A percentile compares a stretch with the other conserved stretches of the same genome.
Conservation (phyloP, 805 yeast genomes). For the Pichia eremophila region DNA sequence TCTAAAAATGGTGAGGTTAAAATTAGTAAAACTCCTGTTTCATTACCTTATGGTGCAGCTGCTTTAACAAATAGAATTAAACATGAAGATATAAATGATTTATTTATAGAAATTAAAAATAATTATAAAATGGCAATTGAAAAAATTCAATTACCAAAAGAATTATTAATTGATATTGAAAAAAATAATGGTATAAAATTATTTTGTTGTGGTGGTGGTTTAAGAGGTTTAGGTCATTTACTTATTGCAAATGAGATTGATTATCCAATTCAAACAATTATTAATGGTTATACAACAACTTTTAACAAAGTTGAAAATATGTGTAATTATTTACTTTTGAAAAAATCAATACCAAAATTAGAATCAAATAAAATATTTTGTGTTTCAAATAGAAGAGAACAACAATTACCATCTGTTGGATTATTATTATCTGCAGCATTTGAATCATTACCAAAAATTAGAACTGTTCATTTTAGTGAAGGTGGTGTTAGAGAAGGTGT, state of each 20-base stretch:
- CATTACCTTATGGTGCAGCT: constrained; percentile 69
- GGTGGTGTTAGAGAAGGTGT: constrained; percentile 78
- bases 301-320: constrained; percentile 41
- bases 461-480: constrained; percentile 59
- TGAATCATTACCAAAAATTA: constrained; percentile 49
- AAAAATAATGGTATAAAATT: constrained; percentile 52
- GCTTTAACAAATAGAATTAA: constrained; percentile 48
- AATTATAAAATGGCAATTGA: constrained; percentile 43
- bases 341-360: constrained; percentile 36
- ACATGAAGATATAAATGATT: constrained; percentile 37
- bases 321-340: constrained; percentile 42
- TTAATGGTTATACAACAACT: constrained; percentile 59
- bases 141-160: constrained; percentile 43
- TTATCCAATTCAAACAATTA: constrained; percentile 62
- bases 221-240: constrained; percentile 60
- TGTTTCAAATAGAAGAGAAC: constrained; percentile 55
- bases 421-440: constrained; percentile 52
- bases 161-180: constrained; percentile 40
- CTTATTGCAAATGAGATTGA: constrained; percentile 38
- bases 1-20: constrained; percentile 45
- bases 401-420: constrained; percentile 64
- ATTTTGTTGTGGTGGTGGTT: constrained; percentile 67
- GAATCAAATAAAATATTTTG: constrained; percentile 35
- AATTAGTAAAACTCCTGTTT: constrained; percentile 48
- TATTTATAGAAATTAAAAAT: constrained; percentile 44